Evolutionary conservation across 2,329 filamentous ascomycete species (phyloP), one percentile per base, ranked within the genome.

Genomic region (Aspergillus fijiensis): DNA sequence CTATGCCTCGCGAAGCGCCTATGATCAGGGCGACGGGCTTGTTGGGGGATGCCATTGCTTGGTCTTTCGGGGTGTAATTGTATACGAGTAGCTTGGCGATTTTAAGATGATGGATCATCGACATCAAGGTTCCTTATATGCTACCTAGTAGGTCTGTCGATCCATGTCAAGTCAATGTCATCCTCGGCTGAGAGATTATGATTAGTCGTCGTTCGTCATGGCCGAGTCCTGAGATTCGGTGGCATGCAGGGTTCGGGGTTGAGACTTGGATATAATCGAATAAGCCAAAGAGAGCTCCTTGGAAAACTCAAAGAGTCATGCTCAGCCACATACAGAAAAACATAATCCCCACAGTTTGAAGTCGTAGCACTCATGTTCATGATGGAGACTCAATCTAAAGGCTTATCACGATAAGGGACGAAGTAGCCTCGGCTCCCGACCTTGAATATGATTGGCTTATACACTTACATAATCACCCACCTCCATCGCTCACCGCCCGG

Each of bases 1-100:
- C 91, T 64, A 96, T 94, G 42, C 91, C 91, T 62, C 91, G 81
- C 0, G 90, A 93, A 2, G 89, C 90, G 45, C 90, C 90, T 21
- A 93, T 82, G 4, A 94, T 80, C 21, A 93, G 81, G 21, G 89
- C 89, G 6, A 92, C 89, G 9, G 65, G 68, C 21, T 72, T 66
- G 12, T 27, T 19, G 9, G 62, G 57, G 1, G 39, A 45, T 12
- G 39, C 39, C 39, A 45, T 45, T 45, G 39, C 2, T 45, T 16
- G 1, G 16, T 27, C 63, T 39, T 67, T 68, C 71, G 58, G 25
- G 21, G 2, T 25, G 25, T 23, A 3, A 5, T 5, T 35, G 12
- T 45, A 6, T 19, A 45, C 31, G 31, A 19, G n/a, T 19, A 19
- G 16, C 16, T 9, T 45, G 14, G 14, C 6, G 5, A 3, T 9